Percentiles rank a stretch among this genome's conserved stretches.
Evolutionary conservation across 495 filamentous ascomycete species (phyloP).

Genomic region (Trypethelium eluteriae): DNA sequence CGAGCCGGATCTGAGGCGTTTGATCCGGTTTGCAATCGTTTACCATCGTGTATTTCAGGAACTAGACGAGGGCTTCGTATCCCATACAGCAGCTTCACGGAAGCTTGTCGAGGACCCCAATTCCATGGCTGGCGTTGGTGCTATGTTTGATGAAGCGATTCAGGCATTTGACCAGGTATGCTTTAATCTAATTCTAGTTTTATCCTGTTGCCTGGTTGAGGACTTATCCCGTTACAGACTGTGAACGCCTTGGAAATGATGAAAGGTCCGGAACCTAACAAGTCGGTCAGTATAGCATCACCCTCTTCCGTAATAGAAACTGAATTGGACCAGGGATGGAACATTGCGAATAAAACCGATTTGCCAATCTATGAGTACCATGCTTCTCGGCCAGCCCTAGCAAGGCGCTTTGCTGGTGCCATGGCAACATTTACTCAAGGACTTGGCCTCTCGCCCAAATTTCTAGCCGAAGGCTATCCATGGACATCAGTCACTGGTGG

Average conservation of each 20-base stretch:
- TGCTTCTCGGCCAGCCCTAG: slow-evolving; percentile 13
- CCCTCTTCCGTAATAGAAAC: background rate
- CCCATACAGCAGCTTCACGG: slow-evolving; percentile 25
- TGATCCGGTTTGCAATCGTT: slow-evolving; percentile 27
- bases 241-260: background rate
- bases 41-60: slow-evolving; percentile 28
- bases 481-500: background rate
- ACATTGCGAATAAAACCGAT: slow-evolving; percentile 20
- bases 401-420: slow-evolving; percentile 43
- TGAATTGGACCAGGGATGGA: slow-evolving; percentile 11
- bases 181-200: too few relatives aligned
- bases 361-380: slow-evolving; percentile 21
- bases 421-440: slow-evolving; percentile 33
- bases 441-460: background rate
- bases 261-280: slow-evolving; percentile 1
- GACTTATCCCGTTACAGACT: slow-evolving; percentile 5
- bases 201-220: too few relatives aligned
- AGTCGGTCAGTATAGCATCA: background rate
- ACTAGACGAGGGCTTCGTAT: slow-evolving; percentile 23
- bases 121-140: slow-evolving; percentile 6
- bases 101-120: slow-evolving; percentile 9
- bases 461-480: background rate
- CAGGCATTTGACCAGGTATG: too few relatives aligned
- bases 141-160: background rate
- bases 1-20: slow-evolving; percentile 21